Conservation (phyloP, 305 asterid genomes). For the Fraxinus dipetala region DNA sequence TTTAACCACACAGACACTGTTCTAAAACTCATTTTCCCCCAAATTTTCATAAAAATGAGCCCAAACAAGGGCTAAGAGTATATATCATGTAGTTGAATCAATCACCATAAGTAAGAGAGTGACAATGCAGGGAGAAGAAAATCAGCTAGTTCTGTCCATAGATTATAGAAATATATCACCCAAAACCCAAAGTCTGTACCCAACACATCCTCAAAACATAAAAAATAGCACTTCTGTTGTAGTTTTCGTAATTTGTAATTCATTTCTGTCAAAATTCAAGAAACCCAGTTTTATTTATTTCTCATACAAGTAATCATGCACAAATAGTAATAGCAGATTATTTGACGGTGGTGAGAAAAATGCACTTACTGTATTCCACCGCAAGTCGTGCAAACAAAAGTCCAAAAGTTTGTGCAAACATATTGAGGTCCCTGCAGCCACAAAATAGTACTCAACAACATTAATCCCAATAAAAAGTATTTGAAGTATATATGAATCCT, state of each 20-base stretch:
- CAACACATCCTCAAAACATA: background rate
- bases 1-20: too few species aligned
- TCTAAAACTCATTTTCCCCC: too few species aligned
- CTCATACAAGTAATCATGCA: background rate
- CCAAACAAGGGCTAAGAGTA: background rate
- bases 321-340: background rate
- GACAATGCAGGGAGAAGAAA: background rate
- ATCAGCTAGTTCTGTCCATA: too few species aligned
- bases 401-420: conserved; percentile 89
- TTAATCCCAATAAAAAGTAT: background rate
- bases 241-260: background rate
- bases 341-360: background rate
- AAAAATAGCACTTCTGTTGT: background rate
- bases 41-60: too few species aligned
- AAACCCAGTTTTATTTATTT: background rate
- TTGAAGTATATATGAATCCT: background rate
- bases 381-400: conserved; percentile 83
- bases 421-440: conserved; percentile 87
- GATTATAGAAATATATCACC: background rate
- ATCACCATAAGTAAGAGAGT: background rate
- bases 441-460: conserved; percentile 13
- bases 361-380: conserved; percentile 85
- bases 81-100: background rate
- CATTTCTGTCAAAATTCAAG: background rate
- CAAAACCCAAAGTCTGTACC: background rate